Base-by-base conservation (phyloP, 148 eudicot species). In the Camellia lanceoleosa region DNA sequence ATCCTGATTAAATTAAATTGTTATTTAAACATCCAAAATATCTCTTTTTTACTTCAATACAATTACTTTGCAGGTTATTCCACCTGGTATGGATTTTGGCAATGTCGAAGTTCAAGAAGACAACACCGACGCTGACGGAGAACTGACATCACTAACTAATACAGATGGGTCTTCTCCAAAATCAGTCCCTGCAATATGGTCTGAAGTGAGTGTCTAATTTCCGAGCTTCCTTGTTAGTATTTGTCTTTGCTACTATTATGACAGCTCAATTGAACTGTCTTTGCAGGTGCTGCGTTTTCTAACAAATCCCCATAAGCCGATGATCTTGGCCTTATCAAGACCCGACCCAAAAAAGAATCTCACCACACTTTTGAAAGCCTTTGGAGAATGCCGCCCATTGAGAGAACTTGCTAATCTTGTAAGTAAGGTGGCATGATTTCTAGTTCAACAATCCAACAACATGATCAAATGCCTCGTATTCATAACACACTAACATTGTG, bases 21-120 rank as follows among this genome's bases (percentile, higher is more conserved):
- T 23, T 23, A 23, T 23, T 23, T 23, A 23, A 23, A 23, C 77
- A 4, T n/a, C 59, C 42, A 51, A 59, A 71, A 19, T 76, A 38
- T 30, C 68, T 19, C 42, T 14, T 43, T 47, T 9, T 38, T 56
- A 7, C 67, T 42, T 55, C 7, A 80, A 47, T n/a, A 54, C 38
- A 7, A 7, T 68, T 73, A 49, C 12, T 62, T 49, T 84, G 75
- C 80, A 92, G 96, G 96, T 92, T 16, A 92, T 90, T 74, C 91
- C 96, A 78, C 96, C 96, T 76, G 92, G 93, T 46, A 92, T 92
- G 96, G 96, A 92, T 85, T 92, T 92, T 79, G 89, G 93, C 80
- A 92, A 84, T 66, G 96, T 92, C 38, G 86, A 82, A 46, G 89
- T 80, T 77, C 92, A 87, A 71, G 96, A 90, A 71, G 96, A 90